phyloP scores from a whole-genome alignment of 2,329 filamentous ascomycete genomes.

The Apiospora sp. region DNA sequence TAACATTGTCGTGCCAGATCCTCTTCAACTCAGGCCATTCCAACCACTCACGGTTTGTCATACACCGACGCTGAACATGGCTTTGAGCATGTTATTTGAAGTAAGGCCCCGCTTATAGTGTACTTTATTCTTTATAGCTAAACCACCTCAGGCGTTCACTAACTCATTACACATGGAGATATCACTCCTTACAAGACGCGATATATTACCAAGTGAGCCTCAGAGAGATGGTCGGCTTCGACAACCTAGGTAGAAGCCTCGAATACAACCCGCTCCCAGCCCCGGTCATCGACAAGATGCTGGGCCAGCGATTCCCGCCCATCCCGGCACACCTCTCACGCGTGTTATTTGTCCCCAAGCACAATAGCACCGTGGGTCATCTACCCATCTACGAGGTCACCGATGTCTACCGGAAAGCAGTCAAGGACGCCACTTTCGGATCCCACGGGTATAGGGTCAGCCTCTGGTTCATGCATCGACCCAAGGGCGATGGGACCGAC shows the following conservation, averaged over 20 bases:
- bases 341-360: constrained; percentile 28
- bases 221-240: too few species aligned
- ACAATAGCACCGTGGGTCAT: constrained; percentile 26
- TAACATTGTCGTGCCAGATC: too few species aligned
- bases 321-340: constrained; percentile 29
- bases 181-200: too few species aligned
- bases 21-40: too few species aligned
- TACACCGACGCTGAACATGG: too few species aligned
- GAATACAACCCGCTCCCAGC: not conserved
- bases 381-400: constrained; percentile 32
- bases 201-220: too few species aligned
- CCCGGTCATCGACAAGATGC: not conserved
- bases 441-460: constrained; percentile 30
- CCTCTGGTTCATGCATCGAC: constrained; percentile 28
- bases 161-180: too few species aligned
- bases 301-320: not conserved
- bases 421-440: constrained; percentile 26
- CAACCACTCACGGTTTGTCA: too few species aligned
- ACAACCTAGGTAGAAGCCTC: not conserved
- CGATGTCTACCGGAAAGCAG: constrained; percentile 23
- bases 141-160: too few species aligned
- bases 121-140: too few species aligned
- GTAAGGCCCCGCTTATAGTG: too few species aligned
- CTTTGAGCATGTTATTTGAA: too few species aligned
- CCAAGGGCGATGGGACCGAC: constrained; percentile 30